These are phyloP conservation scores for Phoenix roebelenii DNA, from an alignment of 176 grass and related monocot species.

Conservation along the genomic window DNA sequence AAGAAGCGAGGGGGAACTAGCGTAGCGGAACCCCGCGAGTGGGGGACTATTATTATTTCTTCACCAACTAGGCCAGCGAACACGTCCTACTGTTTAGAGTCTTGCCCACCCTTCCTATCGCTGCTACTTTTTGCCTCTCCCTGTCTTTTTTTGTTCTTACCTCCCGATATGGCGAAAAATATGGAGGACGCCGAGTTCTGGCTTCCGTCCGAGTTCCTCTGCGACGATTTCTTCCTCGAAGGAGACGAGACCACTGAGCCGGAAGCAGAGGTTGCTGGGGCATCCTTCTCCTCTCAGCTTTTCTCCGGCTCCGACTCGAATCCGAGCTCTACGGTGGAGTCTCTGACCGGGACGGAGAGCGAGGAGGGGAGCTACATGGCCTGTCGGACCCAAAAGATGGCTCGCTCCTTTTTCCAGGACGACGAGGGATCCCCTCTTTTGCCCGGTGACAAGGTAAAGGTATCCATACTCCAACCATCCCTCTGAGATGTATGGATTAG, in stretches of 20 bases:
- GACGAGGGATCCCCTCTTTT: neutral
- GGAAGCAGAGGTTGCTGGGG: neutral
- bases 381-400: slow-evolving; percentile 14
- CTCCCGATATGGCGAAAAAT: slow-evolving; percentile 16
- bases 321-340: slow-evolving; percentile 7
- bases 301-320: neutral
- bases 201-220: slow-evolving; percentile 28
- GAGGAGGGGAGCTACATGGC: slow-evolving; percentile 42
- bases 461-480: neutral
- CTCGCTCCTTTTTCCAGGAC: slow-evolving; percentile 25
- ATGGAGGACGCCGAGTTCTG: slow-evolving; percentile 12
- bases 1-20: too few relatives aligned
- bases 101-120: too few relatives aligned
- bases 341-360: slow-evolving; percentile 28
- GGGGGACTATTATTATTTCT: too few relatives aligned
- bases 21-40: too few relatives aligned
- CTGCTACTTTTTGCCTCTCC: too few relatives aligned
- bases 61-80: too few relatives aligned
- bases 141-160: neutral
- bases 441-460: neutral
- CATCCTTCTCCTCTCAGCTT: neutral
- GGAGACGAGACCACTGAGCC: neutral
- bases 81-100: too few relatives aligned
- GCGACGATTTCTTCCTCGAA: slow-evolving; percentile 14
- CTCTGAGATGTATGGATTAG: too few relatives aligned